Evolutionary conservation across 1,284 basidiomycete species (phyloP).

Genomic region (Tylopilus sp.): DNA sequence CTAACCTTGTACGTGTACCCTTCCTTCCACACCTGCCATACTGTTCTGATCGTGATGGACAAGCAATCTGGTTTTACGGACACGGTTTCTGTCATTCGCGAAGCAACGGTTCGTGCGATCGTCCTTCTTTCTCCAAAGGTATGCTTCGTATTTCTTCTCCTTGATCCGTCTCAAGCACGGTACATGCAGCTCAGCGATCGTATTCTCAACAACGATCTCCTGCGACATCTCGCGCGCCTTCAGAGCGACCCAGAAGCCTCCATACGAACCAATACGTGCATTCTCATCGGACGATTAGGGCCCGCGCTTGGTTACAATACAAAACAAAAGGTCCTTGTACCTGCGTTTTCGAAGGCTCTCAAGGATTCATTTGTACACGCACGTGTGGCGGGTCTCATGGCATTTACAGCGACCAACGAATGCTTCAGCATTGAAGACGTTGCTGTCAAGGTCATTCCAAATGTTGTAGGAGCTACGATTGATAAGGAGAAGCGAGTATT

Average conservation of each 20-base stretch:
- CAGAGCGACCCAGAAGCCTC: conserved; percentile 94
- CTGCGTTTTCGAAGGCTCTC: conserved; percentile 92
- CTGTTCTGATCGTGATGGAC: conserved; percentile 7
- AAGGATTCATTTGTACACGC: conserved; percentile 96
- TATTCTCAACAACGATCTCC: conserved; percentile 96
- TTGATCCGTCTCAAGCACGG: background rate
- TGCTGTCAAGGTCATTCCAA: conserved; percentile 91
- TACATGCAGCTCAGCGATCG: conserved; percentile 82
- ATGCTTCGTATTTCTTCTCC: conserved; percentile 8
- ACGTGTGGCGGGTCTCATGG: conserved; percentile 95
- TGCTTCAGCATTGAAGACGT: conserved; percentile 91
- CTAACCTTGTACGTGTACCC: conserved; percentile 77
- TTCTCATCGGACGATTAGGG: conserved; percentile 92
- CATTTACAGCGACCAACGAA: conserved; percentile 95
- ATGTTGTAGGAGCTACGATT: conserved; percentile 81
- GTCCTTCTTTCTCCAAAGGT: conserved; percentile 90
- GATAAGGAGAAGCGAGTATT: conserved; percentile 72
- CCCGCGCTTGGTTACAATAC: conserved; percentile 85
- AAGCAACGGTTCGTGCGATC: conserved; percentile 94
- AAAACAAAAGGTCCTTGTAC: conserved; percentile 94
- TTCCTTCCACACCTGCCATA: background rate
- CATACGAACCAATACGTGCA: conserved; percentile 98
- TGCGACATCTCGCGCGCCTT: conserved; percentile 92
- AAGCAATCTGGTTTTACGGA: conserved; percentile 97
- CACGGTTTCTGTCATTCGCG: conserved; percentile 92